These are phyloP conservation scores for Petunia hybrid DNA, from an alignment of 305 asterid species.

Conservation along the genomic window DNA sequence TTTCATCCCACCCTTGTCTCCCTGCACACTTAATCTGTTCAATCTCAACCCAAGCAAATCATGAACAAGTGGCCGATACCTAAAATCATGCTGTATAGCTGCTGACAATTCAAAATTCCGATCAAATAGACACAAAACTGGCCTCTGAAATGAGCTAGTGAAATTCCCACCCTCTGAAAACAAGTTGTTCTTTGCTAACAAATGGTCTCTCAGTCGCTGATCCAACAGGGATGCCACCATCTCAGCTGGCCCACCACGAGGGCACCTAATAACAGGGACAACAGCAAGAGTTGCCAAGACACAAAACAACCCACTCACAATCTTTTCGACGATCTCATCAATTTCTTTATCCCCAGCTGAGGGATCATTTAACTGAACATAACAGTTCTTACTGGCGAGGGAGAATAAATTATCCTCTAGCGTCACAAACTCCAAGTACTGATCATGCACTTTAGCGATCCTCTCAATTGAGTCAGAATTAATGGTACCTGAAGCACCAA, in stretches of 20 bases:
- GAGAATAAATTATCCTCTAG: slow-evolving; percentile 76
- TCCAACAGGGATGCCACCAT: slow-evolving; percentile 79
- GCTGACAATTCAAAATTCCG: slow-evolving; percentile 78
- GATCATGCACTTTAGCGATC: slow-evolving; percentile 80
- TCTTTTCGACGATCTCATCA: slow-evolving; percentile 66
- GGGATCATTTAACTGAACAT: slow-evolving; percentile 80
- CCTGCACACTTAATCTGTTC: slow-evolving; percentile 73
- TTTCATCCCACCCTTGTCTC: slow-evolving; percentile 76
- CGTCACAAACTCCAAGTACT: slow-evolving; percentile 82
- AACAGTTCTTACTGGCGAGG: slow-evolving; percentile 76
- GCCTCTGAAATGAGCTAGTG: slow-evolving; percentile 78
- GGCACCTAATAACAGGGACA: slow-evolving; percentile 81
- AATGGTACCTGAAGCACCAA: slow-evolving; percentile 57
- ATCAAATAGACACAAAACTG: slow-evolving; percentile 77
- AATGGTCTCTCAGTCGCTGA: slow-evolving; percentile 78
- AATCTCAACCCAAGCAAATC: slow-evolving; percentile 81
- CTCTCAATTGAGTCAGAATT: slow-evolving; percentile 71
- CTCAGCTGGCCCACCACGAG: slow-evolving; percentile 90
- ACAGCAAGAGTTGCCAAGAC: slow-evolving; percentile 80
- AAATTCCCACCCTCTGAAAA: slow-evolving; percentile 74
- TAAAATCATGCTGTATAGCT: slow-evolving; percentile 79
- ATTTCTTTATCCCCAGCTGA: slow-evolving; percentile 81
- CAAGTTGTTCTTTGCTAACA: slow-evolving; percentile 75
- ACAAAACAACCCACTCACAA: slow-evolving; percentile 79
- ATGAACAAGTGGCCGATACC: slow-evolving; percentile 83